Base-by-base conservation (phyloP, 495 filamentous ascomycete genomes). In the Xylaria nigripes region DNA sequence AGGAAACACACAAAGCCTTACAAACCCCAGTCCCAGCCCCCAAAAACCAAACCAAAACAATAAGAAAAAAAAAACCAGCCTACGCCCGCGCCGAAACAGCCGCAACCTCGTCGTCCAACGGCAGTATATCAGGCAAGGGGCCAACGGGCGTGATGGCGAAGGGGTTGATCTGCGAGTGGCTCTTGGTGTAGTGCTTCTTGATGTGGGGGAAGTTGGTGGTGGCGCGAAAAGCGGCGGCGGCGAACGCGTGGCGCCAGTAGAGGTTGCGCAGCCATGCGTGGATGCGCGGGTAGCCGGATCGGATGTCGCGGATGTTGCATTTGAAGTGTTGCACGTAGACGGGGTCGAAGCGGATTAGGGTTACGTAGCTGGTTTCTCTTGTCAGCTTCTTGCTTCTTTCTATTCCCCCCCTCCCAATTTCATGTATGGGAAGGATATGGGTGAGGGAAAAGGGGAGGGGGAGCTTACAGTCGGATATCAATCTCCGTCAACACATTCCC, bases 321-420 rank as follows among this genome's bases (percentile, higher is more conserved):
- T 95, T 95, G 76, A 96, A 96, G 68, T 94, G 88, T 76, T 93
- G 89, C 4, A 94, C 89, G 61, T 95, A 95, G 38, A 93, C 87
- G 12, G 81, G 76, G 61, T 95, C 90, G 70, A 95, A 95, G 29
- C 90, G 81, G 51, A 92, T 71, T 45, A 95, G 84, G 5, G 90
- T 95, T 2, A 88, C 87, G 73, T 81, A 93, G n/a, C 63, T 68
- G 50, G 50, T 42, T 45, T 42, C 34, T 34, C 27, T 25, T 30
- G 41, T 34, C 2, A n/a, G 32, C 18, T 18, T 19, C 5, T 19
- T 40, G 2, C 18, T 40, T 40, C n/a, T 19, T 18, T 18, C 5
- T 19, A 3, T 36, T 15, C 32, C 2, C 32, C 15, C 13, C 9
- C 25, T 29, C 25, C 9, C 4, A 29, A 29, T 9, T n/a, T n/a